These are phyloP conservation scores for Plectosphaerella cucumerina DNA, from an alignment of 2,329 filamentous ascomycete genomes.

Conservation along the genomic window DNA sequence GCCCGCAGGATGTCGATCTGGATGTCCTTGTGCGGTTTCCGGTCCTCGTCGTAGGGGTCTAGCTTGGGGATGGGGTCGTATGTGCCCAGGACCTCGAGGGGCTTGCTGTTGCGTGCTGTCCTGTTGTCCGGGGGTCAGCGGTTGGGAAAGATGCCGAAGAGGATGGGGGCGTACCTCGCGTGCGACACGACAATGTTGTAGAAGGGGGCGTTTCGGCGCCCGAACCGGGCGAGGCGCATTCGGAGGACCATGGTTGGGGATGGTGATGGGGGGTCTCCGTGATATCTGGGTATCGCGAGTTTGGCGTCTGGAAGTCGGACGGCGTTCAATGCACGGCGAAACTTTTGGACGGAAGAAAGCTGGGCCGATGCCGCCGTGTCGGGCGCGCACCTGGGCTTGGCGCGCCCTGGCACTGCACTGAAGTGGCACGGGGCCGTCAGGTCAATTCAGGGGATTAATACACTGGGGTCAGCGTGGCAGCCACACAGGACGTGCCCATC, in stretches of 20 bases:
- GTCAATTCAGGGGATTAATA: too few relatives aligned
- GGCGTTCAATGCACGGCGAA: too few relatives aligned
- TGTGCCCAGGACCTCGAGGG: constrained; percentile 86
- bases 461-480: too few relatives aligned
- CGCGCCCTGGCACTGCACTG: too few relatives aligned
- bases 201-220: constrained; percentile 80
- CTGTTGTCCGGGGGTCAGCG: constrained; percentile 45
- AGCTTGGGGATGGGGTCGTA: constrained; percentile 65
- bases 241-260: constrained; percentile 72
- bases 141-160: background rate
- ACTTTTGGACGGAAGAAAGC: too few relatives aligned
- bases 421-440: too few relatives aligned
- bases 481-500: too few relatives aligned
- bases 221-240: constrained; percentile 91
- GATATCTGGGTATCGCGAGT: too few relatives aligned
- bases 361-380: too few relatives aligned
- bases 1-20: constrained; percentile 76
- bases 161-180: constrained; percentile 77
- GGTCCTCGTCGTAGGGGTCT: constrained; percentile 56
- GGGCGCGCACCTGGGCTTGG: too few relatives aligned
- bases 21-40: constrained; percentile 83
- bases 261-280: background rate
- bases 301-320: too few relatives aligned
- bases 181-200: constrained; percentile 98
- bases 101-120: constrained; percentile 80